Evolutionary conservation across 306 rosid species (phyloP), one percentile per base, ranked within the genome.

Genomic region (Cajanus cajan): DNA sequence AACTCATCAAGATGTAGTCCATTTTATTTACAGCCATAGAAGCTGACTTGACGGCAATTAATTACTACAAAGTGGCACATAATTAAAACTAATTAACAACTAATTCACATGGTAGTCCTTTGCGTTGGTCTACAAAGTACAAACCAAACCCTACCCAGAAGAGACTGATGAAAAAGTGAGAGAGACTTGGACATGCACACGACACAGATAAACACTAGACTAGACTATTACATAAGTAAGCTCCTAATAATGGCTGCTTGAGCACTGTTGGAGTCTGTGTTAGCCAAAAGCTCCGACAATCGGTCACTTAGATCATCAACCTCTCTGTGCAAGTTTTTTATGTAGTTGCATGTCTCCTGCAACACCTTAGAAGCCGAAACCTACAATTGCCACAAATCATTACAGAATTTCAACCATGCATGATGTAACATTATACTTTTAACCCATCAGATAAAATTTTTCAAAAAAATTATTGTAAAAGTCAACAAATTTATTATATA

Each of bases 331-430:
- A 95, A 90, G 80, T 82, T 95, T 68, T 91, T 89, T 12, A 95
- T 92, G 65, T 91, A 92, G 91, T 92, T 91, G 90, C 98, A 92
- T 18, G 98, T 95, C 92, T 95, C 98, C 80, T 95, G 92, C 80
- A 95, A 82, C 4, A 95, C 93, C 77, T 86, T 95, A 2, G 97
- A 76, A 9, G 85, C 83, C 5, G 89, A 86, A 58, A 83, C 87
- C 89, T 86, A 51, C 80, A 63, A 52, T 0, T 51, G 4, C 66
- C 40, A 59, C 40, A 59, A 28, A 28, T 28, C 40, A 57, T 12
- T 57, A 24, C 11, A 2, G 3, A 28, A 28, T 3, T 28, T 28
- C 31, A 28, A 28, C 3, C 31, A 28, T 28, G 31, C 31, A 28
- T 28, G 3, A 1, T 1, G 31, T 28, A 28, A n/a, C n/a, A n/a